phyloP scores from a whole-genome alignment of 495 filamentous ascomycete species.

The Staphylotrichum longicolle region DNA sequence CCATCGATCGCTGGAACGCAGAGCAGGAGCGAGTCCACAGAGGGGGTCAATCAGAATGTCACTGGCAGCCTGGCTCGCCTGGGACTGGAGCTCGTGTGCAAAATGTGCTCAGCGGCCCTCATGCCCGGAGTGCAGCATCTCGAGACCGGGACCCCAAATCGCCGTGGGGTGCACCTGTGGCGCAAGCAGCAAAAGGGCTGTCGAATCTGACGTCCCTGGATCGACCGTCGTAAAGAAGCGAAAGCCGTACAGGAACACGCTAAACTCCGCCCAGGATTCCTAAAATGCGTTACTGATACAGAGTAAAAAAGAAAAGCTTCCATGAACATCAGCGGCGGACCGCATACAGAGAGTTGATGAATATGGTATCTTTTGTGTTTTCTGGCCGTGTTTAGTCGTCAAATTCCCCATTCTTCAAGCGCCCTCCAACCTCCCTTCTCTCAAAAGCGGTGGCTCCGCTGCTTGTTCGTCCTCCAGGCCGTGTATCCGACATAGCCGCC shows the following conservation, averaged over 20 bases:
- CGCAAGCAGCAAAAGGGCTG: too few species aligned
- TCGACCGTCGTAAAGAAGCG: not conserved
- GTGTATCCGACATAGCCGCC: conserved; percentile 84
- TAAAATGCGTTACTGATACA: conserved; percentile 20
- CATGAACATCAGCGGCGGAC: conserved; percentile 14
- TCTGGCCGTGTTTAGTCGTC: conserved; percentile 14
- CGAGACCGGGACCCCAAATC: too few species aligned
- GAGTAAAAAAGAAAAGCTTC: conserved; percentile 6
- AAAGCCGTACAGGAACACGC: not conserved
- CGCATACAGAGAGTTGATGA: conserved; percentile 21
- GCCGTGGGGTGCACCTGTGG: too few species aligned
- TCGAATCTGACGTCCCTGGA: too few species aligned
- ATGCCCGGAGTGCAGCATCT: too few species aligned
- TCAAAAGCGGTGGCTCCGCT: conserved; percentile 78
- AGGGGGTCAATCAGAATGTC: not conserved
- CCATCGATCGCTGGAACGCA: not conserved
- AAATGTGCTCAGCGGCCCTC: too few species aligned
- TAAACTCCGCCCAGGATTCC: conserved; percentile 10
- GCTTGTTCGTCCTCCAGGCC: conserved; percentile 66
- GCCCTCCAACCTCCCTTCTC: not conserved
- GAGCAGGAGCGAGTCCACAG: not conserved
- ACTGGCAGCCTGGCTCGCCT: not conserved
- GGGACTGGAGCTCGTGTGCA: too few species aligned
- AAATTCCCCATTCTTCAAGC: conserved; percentile 14
- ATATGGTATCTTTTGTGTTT: conserved; percentile 23